phyloP scores from a whole-genome alignment of 345 rosid genomes.

The Eucalyptus virginea region DNA sequence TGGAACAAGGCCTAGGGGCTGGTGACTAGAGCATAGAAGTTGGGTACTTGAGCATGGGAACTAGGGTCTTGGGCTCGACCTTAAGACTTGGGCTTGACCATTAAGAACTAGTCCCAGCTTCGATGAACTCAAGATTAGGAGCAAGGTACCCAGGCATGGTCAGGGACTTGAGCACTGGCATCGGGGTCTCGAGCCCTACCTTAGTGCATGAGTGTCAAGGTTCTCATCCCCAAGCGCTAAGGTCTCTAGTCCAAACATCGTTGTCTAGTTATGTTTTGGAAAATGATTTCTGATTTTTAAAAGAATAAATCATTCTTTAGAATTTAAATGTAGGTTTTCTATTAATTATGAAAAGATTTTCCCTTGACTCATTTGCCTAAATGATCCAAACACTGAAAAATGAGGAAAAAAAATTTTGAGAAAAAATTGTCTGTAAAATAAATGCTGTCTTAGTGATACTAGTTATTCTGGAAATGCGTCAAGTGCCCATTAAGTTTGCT shows the following conservation, averaged over 20 bases:
- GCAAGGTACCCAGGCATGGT: background rate
- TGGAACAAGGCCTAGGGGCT: background rate
- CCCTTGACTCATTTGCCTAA: background rate
- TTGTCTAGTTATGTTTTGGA: background rate
- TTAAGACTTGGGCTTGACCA: background rate
- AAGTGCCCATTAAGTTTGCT: background rate
- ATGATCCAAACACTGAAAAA: background rate
- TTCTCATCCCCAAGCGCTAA: accelerated
- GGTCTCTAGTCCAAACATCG: background rate
- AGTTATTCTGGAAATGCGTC: background rate
- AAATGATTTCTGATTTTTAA: too few species aligned
- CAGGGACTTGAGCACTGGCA: background rate
- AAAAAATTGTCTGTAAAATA: background rate
- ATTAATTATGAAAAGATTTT: background rate
- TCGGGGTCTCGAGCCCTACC: accelerated
- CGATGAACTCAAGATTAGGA: too few species aligned
- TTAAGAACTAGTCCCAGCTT: background rate
- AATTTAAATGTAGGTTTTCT: too few species aligned
- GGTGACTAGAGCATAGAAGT: background rate
- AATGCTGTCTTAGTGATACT: background rate
- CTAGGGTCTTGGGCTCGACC: background rate
- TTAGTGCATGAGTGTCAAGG: background rate
- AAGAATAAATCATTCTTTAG: too few species aligned
- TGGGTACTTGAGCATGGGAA: background rate
- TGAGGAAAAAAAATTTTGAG: background rate